Base-by-base conservation (phyloP, 2,329 filamentous ascomycete genomes). In the Lachnellula hyalina region DNA sequence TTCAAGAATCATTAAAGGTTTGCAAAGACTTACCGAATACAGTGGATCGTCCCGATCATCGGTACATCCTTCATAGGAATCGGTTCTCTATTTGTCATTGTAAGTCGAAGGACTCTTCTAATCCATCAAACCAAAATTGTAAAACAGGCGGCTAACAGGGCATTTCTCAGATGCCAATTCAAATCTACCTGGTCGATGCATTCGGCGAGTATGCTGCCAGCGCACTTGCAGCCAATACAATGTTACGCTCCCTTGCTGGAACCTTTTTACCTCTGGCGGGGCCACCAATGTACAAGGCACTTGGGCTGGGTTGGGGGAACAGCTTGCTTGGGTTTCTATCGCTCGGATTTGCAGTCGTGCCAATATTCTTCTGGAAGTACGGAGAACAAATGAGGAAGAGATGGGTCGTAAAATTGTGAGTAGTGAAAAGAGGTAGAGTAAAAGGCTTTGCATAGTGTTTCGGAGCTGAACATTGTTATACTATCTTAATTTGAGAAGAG, bases 21-120 rank as follows among this genome's bases (percentile, higher is more conserved):
- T 3, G n/a, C 36, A 40, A 40, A 9, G 14, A 40, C 36, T 40
- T 15, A 40, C 36, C 0, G 12, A 11, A 5, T 40, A 15, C 15
- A 40, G 36, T 77, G 74, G 74, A 73, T 76, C 23, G 72, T 69
- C 0, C 73, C 75, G 1, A 73, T 75, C 54, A 70, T 76, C 11
- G 73, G 69, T 1, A 76, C 72, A 0, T 58, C 65, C 0, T 63
- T 74, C 36, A 66, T 75, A 34, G 75, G 74, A 2, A 49, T 74
- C 2, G 54, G 59, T 2, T 42, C 48, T 4, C 51, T 60, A 9
- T 14, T 47, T 1, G 55, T 56, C 6, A 38, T 56, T 46, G 23
- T 32, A 28, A 28, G 44, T 28, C 8, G 8, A 32, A 11, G 9
- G 3, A 32, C 12, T 32, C 23, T 21, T 21, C 7, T 15, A 4